A percentile compares a stretch with the other conserved stretches of the same genome.
phyloP scores from a whole-genome alignment of 2,329 filamentous ascomycete genomes.

The Ilyonectria mors-panacis region DNA sequence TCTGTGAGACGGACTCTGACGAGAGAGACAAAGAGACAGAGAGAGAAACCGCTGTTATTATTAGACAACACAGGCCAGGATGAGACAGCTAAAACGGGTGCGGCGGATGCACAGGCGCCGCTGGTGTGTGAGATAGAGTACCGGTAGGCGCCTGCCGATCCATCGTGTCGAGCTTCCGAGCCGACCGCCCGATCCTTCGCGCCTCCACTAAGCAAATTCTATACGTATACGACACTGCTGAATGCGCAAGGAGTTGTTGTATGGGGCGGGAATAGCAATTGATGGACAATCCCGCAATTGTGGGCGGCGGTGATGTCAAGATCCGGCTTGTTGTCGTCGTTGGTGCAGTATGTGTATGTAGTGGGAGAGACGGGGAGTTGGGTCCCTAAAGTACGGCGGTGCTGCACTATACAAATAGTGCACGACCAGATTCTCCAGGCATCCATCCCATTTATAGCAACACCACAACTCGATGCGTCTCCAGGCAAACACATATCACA shows the following conservation, averaged over 20 bases:
- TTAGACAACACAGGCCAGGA: not conserved
- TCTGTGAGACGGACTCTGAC: not conserved
- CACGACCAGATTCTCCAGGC: not conserved
- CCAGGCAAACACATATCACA: not conserved
- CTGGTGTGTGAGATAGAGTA: constrained; percentile 1
- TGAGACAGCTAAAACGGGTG: not conserved
- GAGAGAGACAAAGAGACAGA: not conserved
- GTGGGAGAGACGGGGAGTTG: not conserved
- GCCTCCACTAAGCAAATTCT: not conserved
- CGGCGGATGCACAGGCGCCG: constrained; percentile 1
- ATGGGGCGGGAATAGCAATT: not conserved
- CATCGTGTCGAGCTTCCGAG: not conserved
- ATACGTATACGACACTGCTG: not conserved
- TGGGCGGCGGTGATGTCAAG: not conserved
- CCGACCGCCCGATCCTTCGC: not conserved
- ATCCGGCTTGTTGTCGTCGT: not conserved
- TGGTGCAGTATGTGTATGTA: not conserved
- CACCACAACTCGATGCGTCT: not conserved
- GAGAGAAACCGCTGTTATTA: not conserved
- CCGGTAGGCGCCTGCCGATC: not conserved
- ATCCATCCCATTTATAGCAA: not conserved
- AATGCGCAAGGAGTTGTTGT: not conserved
- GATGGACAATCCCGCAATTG: not conserved
- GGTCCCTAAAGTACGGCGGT: not conserved
- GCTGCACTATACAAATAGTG: not conserved